A percentile compares a stretch with the other conserved stretches of the same genome.
Evolutionary conservation across 352 stramenopile species (phyloP).

Genomic region (Sclerospora graminicola): DNA sequence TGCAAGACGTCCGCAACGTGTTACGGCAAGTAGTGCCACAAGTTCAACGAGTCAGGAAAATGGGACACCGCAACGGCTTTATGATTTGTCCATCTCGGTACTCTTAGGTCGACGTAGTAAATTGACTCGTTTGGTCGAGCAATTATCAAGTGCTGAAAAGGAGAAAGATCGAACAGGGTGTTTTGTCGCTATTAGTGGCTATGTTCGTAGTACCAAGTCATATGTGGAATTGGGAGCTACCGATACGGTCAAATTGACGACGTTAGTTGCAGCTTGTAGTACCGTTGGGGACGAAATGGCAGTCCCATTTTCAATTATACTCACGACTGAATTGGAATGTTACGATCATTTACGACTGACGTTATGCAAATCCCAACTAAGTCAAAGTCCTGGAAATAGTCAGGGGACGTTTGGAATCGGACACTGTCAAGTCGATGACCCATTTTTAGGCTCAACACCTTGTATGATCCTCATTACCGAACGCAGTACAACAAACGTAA

Average conservation of each 20-base stretch:
- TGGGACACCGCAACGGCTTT: slow-evolving; percentile 6
- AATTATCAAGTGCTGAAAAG: slow-evolving; percentile 15
- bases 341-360: slow-evolving; percentile 62
- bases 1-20: slow-evolving; percentile 2
- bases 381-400: slow-evolving; percentile 26
- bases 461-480: slow-evolving; percentile 41
- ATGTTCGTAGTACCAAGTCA: slow-evolving; percentile 26
- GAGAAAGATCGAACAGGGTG: slow-evolving; percentile 46
- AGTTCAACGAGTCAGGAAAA: slow-evolving; percentile 9
- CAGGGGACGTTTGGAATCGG: slow-evolving; percentile 44
- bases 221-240: slow-evolving; percentile 50
- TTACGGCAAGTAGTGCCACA: slow-evolving; percentile 11
- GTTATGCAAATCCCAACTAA: slow-evolving; percentile 44
- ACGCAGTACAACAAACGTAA: slow-evolving; percentile 28
- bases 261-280: slow-evolving; percentile 22
- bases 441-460: slow-evolving; percentile 31
- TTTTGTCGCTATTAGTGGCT: slow-evolving; percentile 46
- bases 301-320: slow-evolving; percentile 49
- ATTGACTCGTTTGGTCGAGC: slow-evolving; percentile 26
- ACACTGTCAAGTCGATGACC: slow-evolving; percentile 40
- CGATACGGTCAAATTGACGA: slow-evolving; percentile 48
- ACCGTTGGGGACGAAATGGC: slow-evolving; percentile 15
- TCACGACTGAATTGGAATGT: slow-evolving; percentile 39
- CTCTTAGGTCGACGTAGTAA: slow-evolving; percentile 39
- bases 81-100: slow-evolving; percentile 53